A percentile compares a stretch with the other conserved stretches of the same genome.
Conservation (phyloP, 1,284 basidiomycete species). For the Boletus hoseneyae region DNA sequence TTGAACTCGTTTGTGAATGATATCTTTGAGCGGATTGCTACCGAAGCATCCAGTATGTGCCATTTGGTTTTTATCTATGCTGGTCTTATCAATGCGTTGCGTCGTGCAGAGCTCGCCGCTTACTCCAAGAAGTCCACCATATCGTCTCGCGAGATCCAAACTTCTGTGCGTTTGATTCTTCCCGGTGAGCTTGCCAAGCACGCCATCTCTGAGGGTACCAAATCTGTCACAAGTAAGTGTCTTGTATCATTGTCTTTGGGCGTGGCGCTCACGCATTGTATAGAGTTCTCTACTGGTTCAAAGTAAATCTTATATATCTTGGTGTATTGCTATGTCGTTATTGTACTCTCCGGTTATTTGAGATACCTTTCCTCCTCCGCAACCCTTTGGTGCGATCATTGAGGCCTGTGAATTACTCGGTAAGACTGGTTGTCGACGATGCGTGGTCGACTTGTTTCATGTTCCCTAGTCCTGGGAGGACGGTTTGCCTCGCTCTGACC, state of each 20-base stretch:
- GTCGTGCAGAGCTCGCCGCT: slow-evolving; percentile 57
- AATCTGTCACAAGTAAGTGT: slow-evolving; percentile 39
- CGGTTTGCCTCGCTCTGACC: too few relatives aligned
- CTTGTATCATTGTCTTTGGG: background rate
- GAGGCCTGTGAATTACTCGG: background rate
- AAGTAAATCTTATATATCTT: slow-evolving; percentile 31
- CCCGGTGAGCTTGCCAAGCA: slow-evolving; percentile 69
- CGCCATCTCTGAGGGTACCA: slow-evolving; percentile 77
- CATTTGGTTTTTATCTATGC: background rate
- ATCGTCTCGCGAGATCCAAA: slow-evolving; percentile 81
- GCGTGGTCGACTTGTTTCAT: too few relatives aligned
- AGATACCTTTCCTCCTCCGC: slow-evolving; percentile 27
- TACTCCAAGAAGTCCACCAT: slow-evolving; percentile 84
- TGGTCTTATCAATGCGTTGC: background rate
- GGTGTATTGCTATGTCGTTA: slow-evolving; percentile 34
- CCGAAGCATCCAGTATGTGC: slow-evolving; percentile 62
- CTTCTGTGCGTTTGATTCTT: slow-evolving; percentile 73
- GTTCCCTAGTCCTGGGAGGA: too few relatives aligned
- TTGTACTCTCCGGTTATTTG: slow-evolving; percentile 31
- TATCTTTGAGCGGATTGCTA: slow-evolving; percentile 76
- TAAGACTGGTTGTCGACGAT: background rate
- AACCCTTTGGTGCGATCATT: background rate
- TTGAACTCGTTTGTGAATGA: slow-evolving; percentile 75
- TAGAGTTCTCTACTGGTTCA: slow-evolving; percentile 36
- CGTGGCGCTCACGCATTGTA: background rate